These are phyloP conservation scores for Herpetospermum pedunculosum DNA, from an alignment of 306 rosid genomes.

Conservation along the genomic window DNA sequence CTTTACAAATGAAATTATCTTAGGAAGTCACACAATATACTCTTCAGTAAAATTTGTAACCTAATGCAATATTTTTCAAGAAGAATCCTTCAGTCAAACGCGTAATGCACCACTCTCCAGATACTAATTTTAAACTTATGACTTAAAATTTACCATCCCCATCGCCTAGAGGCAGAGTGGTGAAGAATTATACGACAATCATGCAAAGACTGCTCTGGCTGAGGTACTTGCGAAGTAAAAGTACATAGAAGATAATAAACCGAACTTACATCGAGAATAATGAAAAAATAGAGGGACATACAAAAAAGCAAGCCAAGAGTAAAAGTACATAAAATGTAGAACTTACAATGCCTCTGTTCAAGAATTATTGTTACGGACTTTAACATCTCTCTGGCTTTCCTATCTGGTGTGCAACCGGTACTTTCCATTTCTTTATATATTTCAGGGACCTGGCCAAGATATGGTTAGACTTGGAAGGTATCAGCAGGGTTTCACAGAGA, in stretches of 20 bases:
- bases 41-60: background rate
- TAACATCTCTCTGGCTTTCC: slow-evolving; percentile 66
- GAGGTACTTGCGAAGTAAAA: background rate
- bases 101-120: background rate
- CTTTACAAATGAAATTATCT: background rate
- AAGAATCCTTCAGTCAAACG: background rate
- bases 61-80: background rate
- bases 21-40: background rate
- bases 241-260: background rate
- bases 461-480: slow-evolving; percentile 8
- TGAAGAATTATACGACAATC: background rate
- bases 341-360: slow-evolving; percentile 22
- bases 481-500: background rate
- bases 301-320: too few species aligned
- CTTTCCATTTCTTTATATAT: slow-evolving; percentile 55
- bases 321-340: too few species aligned
- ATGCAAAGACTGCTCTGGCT: background rate
- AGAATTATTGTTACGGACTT: slow-evolving; percentile 40
- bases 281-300: too few species aligned
- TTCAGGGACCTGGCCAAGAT: slow-evolving; percentile 37
- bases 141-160: background rate
- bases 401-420: slow-evolving; percentile 63
- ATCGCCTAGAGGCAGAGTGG: background rate
- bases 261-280: too few species aligned
- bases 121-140: background rate